Evolutionary conservation across 1,284 basidiomycete species (phyloP), one percentile per base, ranked within the genome.

Genomic region (Quambalaria eucalypti): DNA sequence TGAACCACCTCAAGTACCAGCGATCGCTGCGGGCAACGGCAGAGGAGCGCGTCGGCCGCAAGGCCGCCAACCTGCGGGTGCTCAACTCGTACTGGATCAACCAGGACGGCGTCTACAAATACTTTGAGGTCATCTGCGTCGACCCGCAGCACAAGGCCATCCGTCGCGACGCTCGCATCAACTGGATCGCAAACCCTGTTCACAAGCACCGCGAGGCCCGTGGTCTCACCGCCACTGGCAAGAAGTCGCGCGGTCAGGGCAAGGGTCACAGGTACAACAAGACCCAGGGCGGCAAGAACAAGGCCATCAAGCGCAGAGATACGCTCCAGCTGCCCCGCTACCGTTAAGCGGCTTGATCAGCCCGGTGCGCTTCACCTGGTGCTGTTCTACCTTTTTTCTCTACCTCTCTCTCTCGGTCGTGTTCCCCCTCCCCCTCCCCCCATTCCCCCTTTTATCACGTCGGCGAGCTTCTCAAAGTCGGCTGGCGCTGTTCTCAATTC

Each of bases 1-100:
- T 98, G 76, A 97, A 93, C 84, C 92, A 98, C 78, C 85, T 99
- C 80, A 99, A 99, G 82, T 90, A 84, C 83, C 91, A 96, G 80
- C 86, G 93, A 68, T 86, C 91, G 62, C 82, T 97, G 74, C 85
- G 88, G 78, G 87, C 87, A 71, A 87, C 87, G 56, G 95, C 95
- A 54, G 95, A 99, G 82, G 95, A 98, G 83, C 89, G 95, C 78
- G 91, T 98, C 66, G 95, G 91, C 61, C 86, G 85, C 76, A 85
- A 93, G 73, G 98, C 93, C 78, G 90, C 21, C 56, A 96, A 97
- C 80, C 80, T 98, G 73, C 85, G 93, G 60, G 92, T 98, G 54
- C 63, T 79, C 47, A 78, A 96, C 83, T 97, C 92, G 57, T 99
- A 99, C 85, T 97, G 93, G 93, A 81, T 99, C 77, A 97, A 97